phyloP scores from a whole-genome alignment of 1,139 yeast species.

The Saccharomycopsis phalli region DNA sequence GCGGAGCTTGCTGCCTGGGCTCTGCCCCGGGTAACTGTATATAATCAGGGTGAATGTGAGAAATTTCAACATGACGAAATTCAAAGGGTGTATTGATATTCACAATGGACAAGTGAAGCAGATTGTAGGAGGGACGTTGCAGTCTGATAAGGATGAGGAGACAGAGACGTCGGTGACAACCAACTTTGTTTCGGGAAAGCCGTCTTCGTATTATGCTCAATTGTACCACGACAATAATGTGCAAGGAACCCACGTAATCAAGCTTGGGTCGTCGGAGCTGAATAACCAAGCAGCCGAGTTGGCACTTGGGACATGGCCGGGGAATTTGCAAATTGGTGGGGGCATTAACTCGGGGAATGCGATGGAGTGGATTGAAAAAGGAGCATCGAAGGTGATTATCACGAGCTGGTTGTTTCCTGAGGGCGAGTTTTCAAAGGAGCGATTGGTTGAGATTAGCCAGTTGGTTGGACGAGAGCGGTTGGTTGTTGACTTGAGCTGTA shows the following conservation, averaged over 20 bases:
- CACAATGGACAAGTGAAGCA: slow-evolving; percentile 94
- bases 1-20: too few species aligned
- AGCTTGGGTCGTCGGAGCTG: slow-evolving; percentile 65
- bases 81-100: slow-evolving; percentile 91
- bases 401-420: slow-evolving; percentile 83
- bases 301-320: slow-evolving; percentile 73
- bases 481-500: slow-evolving; percentile 89
- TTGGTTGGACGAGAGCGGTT: slow-evolving; percentile 56
- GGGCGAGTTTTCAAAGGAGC: slow-evolving; percentile 45
- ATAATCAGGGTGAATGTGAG: not conserved
- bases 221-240: slow-evolving; percentile 53
- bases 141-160: slow-evolving; percentile 21
- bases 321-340: slow-evolving; percentile 78
- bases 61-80: slow-evolving; percentile 55
- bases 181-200: slow-evolving; percentile 70
- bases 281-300: slow-evolving; percentile 77
- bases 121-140: slow-evolving; percentile 86
- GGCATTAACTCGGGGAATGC: slow-evolving; percentile 78
- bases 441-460: slow-evolving; percentile 39
- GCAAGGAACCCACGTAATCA: slow-evolving; percentile 83
- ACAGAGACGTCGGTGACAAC: slow-evolving; percentile 40
- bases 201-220: slow-evolving; percentile 70
- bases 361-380: slow-evolving; percentile 51
- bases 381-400: slow-evolving; percentile 81
- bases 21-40: not conserved